Base-by-base conservation (phyloP, 306 rosid species). In the Vigna unguiculata region DNA sequence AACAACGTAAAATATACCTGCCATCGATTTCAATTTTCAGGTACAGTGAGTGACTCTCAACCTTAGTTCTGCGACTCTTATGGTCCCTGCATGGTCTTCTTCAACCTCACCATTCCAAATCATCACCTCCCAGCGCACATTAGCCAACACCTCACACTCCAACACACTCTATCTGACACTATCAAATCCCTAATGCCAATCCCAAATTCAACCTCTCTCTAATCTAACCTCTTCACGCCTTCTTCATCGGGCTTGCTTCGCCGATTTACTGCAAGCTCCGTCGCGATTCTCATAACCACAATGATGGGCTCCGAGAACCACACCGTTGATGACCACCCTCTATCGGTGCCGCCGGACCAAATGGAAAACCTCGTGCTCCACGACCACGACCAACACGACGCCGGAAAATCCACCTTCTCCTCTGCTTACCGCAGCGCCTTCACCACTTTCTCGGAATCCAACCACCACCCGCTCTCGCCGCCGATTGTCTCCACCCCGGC, bases 281-380 rank as follows among this genome's bases (percentile, higher is more conserved):
- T 0, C 57, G 11, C 43, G 1, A 60, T 28, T 30, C 45, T 17
- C 15, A 32, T 11, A n/a, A 12, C 16, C 59, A 85, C 71, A 88
- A 94, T 94, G 98, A 94, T 94, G 96, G 98, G 88, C 81, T 90
- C 97, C 13, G 91, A 87, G 82, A 84, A 86, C 47, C 87, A 88
- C 46, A 84, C 83, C 81, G 69, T 76, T 14, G 88, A 83, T 41
- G 90, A 77, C 25, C 53, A 68, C 49, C 93, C 78, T 51, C 88
- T 88, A 38, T 70, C 63, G 6, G 78, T 85, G 10, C 74, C 97
- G 11, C 83, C 36, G 2, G 93, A 88, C 21, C 82, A 87, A 21
- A 78, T 87, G 90, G 89, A 94, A 60, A 90, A 67, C 73, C 90
- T 90, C 69, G 65, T 69, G 21, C 90, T 94, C 43, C 87, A 88